Conservation (phyloP, 306 rosid genomes). For the Alnus glutinosa region DNA sequence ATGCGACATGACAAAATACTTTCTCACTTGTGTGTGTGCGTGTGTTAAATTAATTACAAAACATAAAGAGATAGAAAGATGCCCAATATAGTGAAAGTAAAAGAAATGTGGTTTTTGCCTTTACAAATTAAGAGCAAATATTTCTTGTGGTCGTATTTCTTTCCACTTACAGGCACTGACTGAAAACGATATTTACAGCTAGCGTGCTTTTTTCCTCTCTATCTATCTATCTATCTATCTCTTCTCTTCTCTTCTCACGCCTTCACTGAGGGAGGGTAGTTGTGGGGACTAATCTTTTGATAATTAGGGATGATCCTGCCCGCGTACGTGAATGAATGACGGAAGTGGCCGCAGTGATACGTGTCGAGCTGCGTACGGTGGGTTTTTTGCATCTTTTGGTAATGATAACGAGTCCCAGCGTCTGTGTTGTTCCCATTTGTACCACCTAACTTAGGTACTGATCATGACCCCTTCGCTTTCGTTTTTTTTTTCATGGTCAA, state of each 20-base stretch:
- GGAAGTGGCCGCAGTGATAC: constrained; percentile 4
- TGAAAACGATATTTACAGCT: neutral
- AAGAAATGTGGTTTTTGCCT: neutral
- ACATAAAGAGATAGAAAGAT: neutral
- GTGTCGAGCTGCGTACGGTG: constrained; percentile 9
- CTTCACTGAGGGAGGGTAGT: neutral
- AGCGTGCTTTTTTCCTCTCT: neutral
- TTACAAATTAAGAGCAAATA: neutral
- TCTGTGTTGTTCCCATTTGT: neutral
- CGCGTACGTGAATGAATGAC: neutral
- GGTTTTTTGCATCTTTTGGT: constrained; percentile 9
- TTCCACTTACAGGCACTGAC: no score
- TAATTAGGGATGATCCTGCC: no score
- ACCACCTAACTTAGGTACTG: neutral
- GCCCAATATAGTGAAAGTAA: neutral
- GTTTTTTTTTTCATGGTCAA: neutral
- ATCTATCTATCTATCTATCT: no score
- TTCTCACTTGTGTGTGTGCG: neutral
- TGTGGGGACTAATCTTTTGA: neutral
- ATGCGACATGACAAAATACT: neutral
- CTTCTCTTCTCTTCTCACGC: neutral
- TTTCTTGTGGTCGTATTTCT: no score
- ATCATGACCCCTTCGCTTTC: neutral
- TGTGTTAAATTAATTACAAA: neutral
- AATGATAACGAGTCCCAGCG: neutral